Conservation (phyloP, 1,284 basidiomycete genomes). For the Heliocybe sulcata region DNA sequence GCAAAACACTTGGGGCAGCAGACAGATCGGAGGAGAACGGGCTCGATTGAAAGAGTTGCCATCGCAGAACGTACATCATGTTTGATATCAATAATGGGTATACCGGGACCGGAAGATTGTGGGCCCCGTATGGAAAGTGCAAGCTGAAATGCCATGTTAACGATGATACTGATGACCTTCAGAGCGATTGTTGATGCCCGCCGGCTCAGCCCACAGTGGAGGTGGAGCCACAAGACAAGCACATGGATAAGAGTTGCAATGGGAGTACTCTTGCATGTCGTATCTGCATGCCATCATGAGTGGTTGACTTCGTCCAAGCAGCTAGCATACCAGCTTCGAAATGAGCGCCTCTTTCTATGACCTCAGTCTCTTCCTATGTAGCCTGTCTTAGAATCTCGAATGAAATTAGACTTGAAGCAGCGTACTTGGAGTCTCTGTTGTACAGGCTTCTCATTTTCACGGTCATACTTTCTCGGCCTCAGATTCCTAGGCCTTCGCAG, state of each 20-base stretch:
- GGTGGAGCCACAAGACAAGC: background rate
- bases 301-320: background rate
- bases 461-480: too few species aligned
- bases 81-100: background rate
- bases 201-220: background rate
- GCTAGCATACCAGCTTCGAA: background rate
- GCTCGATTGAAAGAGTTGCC: background rate
- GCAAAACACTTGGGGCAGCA: background rate
- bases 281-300: background rate
- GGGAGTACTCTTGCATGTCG: background rate
- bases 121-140: background rate
- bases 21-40: background rate
- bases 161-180: background rate
- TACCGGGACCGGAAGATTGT: background rate
- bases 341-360: background rate
- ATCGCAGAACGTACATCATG: background rate
- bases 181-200: background rate
- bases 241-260: background rate
- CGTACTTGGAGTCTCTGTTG: too few species aligned
- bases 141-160: background rate
- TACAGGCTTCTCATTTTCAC: too few species aligned
- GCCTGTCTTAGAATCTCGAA: too few species aligned
- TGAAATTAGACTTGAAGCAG: too few species aligned
- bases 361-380: too few species aligned
- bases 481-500: too few species aligned